Evolutionary conservation across 176 grass and related monocot species (phyloP).

Genomic region (Coix lacrymajobi): DNA sequence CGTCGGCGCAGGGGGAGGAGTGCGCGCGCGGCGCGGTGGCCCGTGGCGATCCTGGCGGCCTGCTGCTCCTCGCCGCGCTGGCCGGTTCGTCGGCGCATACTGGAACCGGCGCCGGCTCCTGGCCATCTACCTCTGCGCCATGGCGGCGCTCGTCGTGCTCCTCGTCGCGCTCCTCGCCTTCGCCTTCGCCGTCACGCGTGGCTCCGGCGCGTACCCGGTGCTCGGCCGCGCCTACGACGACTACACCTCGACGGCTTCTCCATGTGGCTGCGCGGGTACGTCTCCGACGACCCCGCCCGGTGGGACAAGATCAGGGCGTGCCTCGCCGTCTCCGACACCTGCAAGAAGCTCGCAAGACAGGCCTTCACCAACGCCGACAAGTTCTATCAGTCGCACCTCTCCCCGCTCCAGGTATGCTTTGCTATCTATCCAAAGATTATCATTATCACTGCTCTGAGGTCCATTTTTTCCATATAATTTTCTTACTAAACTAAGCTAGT

Average conservation of each 20-base stretch:
- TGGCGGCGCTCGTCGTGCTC: slow-evolving; percentile 61
- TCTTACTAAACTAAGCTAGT: too few relatives aligned
- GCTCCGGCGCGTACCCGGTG: slow-evolving; percentile 44
- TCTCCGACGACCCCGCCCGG: slow-evolving; percentile 40
- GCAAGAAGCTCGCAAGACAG: slow-evolving; percentile 53
- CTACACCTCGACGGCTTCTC: slow-evolving; percentile 79
- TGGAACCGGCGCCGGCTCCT: slow-evolving; percentile 82
- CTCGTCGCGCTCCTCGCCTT: slow-evolving; percentile 76
- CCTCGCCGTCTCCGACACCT: slow-evolving; percentile 63
- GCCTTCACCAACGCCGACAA: slow-evolving; percentile 47
- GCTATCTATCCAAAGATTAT: too few relatives aligned
- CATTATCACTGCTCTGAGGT: neutral
- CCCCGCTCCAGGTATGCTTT: slow-evolving; percentile 74
- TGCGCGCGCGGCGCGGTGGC: slow-evolving; percentile 92
- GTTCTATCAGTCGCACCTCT: slow-evolving; percentile 58
- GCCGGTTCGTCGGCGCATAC: slow-evolving; percentile 92
- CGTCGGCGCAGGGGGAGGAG: slow-evolving; percentile 69
- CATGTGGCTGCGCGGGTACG: slow-evolving; percentile 67
- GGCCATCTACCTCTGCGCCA: slow-evolving; percentile 86
- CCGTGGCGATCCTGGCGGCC: slow-evolving; percentile 65
- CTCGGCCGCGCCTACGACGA: slow-evolving; percentile 71
- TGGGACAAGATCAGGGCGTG: slow-evolving; percentile 67
- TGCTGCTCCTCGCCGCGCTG: slow-evolving; percentile 75
- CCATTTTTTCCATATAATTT: too few relatives aligned
- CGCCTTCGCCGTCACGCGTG: slow-evolving; percentile 74